Base-by-base conservation (phyloP, 805 yeast genomes). In the Candida xiaguanensis region DNA sequence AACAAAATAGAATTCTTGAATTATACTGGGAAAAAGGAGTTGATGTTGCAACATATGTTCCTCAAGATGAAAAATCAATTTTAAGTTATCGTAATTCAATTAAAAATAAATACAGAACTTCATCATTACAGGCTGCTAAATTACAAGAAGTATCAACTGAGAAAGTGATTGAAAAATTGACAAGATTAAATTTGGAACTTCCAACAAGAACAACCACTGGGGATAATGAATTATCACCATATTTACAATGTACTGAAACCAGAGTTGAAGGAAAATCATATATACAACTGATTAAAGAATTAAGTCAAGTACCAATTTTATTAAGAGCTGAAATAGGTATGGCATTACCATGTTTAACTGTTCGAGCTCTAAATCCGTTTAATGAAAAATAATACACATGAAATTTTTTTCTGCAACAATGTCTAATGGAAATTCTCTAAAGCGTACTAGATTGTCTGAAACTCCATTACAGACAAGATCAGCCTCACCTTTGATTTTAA, bases 301-400 rank as follows among this genome's bases (percentile, higher is more conserved):
- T 90, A 52, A 74, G 74, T 36, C 82, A 79, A 50, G 83, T 91
- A 35, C 98, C 98, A 8, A 80, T 91, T 23, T 67, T 91, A 44
- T 70, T 93, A 47, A 74, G 96, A 52, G 88, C 96, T 0, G 98
- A 90, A 58, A 78, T 89, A 38, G 97, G 96, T 36, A 88, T 88
- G 90, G 91, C 96, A 2, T 70, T 91, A 39, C 99, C 99, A 13
- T 91, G 97, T 59, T 73, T 91, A 51, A 87, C 96, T 3, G 96
- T 93, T 12, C 77, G 96, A 52, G 85, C 91, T 6, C 69, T 90
- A 55, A 91, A 91, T 53, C 99, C 99, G 23, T 91, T 90, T 58
- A 20, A 20, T 20, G 24, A 20, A 9, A 45, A 51, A 20, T 39
- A 17, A n/a, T 14, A 31, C 29, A 16, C 17, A 33, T 34, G 15